A percentile compares a stretch with the other conserved stretches of the same genome.
Conservation (phyloP, 2,329 filamentous ascomycete genomes). For the Fonsecaea nubica region DNA sequence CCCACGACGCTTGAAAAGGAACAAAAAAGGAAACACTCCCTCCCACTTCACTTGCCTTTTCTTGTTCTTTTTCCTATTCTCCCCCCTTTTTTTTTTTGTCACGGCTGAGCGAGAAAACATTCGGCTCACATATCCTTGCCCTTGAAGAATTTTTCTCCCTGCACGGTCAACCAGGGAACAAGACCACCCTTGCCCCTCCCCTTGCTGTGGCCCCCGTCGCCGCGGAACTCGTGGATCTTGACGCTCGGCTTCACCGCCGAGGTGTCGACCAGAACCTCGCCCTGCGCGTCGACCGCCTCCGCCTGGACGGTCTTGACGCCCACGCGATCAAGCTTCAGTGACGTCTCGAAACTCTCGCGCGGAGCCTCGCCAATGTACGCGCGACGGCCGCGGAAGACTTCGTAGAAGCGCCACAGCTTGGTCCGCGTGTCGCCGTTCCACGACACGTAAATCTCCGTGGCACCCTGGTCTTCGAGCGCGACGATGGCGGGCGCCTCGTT, state of each 20-base stretch:
- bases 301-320: conserved; percentile 50
- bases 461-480: conserved; percentile 44
- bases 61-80: background rate
- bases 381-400: conserved; percentile 18
- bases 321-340: conserved; percentile 32
- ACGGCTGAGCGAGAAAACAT: background rate
- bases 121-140: conserved; percentile 15
- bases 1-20: no score
- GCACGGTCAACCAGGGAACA: conserved; percentile 21
- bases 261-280: conserved; percentile 40
- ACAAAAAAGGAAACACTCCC: no score
- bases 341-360: conserved; percentile 44
- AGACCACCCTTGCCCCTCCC: conserved; percentile 11
- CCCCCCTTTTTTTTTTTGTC: background rate
- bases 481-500: conserved; percentile 48
- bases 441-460: conserved; percentile 58
- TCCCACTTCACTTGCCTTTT: no score
- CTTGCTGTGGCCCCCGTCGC: background rate
- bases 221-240: conserved; percentile 22
- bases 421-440: conserved; percentile 62
- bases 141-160: conserved; percentile 25
- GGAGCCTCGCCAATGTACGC: conserved; percentile 40
- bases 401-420: conserved; percentile 58
- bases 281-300: conserved; percentile 45
- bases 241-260: conserved; percentile 20